Conservation (phyloP, 2,329 filamentous ascomycete species). For the Phaeosphaeria sp. region DNA sequence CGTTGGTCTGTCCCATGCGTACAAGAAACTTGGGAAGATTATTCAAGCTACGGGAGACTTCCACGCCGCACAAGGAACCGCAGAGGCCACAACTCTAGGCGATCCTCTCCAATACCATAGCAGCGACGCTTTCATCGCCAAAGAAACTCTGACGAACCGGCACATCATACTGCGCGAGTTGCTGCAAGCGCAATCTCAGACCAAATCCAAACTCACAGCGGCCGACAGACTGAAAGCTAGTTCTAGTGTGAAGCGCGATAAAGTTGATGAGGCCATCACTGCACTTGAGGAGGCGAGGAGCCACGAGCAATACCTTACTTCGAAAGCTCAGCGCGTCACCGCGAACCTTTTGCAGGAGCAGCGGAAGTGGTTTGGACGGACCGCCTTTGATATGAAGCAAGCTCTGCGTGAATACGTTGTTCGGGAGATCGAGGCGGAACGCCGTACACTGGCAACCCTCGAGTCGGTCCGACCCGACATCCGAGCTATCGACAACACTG, state of each 20-base stretch:
- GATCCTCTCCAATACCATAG: constrained; percentile 96
- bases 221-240: constrained; percentile 88
- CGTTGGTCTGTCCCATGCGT: constrained; percentile 83
- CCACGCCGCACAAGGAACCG: constrained; percentile 94
- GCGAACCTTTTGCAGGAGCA: constrained; percentile 87
- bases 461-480: constrained; percentile 94
- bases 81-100: constrained; percentile 91
- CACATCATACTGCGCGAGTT: constrained; percentile 96
- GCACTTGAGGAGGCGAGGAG: constrained; percentile 85
- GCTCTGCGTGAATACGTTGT: constrained; percentile 92
- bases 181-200: constrained; percentile 84
- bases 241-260: constrained; percentile 87
- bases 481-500: constrained; percentile 87
- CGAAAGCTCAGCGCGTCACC: constrained; percentile 89
- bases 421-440: constrained; percentile 93
- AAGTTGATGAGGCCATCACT: constrained; percentile 96
- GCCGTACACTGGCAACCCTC: constrained; percentile 88
- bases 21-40: constrained; percentile 91
- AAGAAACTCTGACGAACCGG: constrained; percentile 96
- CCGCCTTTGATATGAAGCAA: constrained; percentile 79
- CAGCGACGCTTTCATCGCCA: constrained; percentile 94
- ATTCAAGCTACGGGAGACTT: constrained; percentile 94
- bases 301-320: constrained; percentile 79
- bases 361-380: constrained; percentile 87
- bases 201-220: constrained; percentile 80